A percentile compares a stretch with the other conserved stretches of the same genome.
Conservation (phyloP, 2,329 filamentous ascomycete species). For the Colletotrichum echinochloae region DNA sequence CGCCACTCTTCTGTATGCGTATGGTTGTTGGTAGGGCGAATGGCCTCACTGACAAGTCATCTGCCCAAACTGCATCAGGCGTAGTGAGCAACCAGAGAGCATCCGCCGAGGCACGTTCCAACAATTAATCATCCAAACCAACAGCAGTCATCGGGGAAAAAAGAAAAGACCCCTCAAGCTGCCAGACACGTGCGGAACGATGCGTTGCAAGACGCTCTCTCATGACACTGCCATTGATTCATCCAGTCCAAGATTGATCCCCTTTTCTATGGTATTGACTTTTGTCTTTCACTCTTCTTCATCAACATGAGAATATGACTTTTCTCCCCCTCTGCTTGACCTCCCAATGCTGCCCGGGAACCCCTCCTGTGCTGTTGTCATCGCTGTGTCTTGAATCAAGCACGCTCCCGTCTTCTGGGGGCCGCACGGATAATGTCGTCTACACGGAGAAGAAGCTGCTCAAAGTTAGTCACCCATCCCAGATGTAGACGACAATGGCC, state of each 20-base stretch:
- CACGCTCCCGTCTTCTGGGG: conserved; percentile 83
- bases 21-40: not conserved
- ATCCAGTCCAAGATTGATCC: conserved; percentile 37
- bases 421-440: conserved; percentile 98
- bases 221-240: conserved; percentile 39
- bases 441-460: conserved; percentile 87
- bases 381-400: conserved; percentile 58
- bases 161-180: not conserved
- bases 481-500: not conserved
- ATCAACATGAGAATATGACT: conserved; percentile 32
- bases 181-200: not conserved
- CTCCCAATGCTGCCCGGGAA: conserved; percentile 27
- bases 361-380: conserved; percentile 25
- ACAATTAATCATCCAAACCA: not conserved
- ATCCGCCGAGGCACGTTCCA: too few relatives aligned
- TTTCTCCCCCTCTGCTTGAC: conserved; percentile 14
- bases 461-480: conserved; percentile 31
- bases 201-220: conserved; percentile 8
- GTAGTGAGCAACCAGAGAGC: not conserved
- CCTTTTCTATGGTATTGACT: conserved; percentile 40
- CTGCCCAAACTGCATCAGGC: not conserved
- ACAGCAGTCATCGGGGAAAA: not conserved
- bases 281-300: conserved; percentile 23
- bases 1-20: not conserved
- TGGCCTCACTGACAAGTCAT: not conserved